Base-by-base conservation (phyloP, 2,329 filamentous ascomycete genomes). In the Epichloe coenophiala region DNA sequence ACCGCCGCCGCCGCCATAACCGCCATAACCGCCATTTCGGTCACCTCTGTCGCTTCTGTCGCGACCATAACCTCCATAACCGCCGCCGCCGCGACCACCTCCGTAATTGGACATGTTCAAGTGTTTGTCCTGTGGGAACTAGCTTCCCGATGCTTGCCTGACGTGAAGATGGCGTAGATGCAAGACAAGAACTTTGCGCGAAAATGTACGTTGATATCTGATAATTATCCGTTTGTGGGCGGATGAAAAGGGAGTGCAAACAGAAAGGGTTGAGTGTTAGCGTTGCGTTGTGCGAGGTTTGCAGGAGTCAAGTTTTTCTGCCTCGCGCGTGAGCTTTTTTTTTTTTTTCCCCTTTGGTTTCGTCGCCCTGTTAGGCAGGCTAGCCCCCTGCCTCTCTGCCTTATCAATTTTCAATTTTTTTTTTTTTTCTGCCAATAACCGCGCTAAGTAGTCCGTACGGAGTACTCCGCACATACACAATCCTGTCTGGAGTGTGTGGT, bases 71-170 rank as follows among this genome's bases (percentile, higher is more conserved):
- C 69, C 63, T 56, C 65, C 62, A 52, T 61, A 60, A 38, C 59
- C 58, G 41, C 64, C 60, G n/a, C 61, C 65, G 51, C 58, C 65
- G 51, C 58, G 61, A 54, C 68, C 61, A 55, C 63, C 65, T 27
- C 66, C 63, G 59, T 69, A 68, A 64, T 71, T 73, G 60, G 73
- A 75, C 72, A 75, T 75, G 51, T 58, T 69, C 51, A 48, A 45
- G 12, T 37, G 17, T 21, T 52, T 42, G 47, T 49, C 23, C 38
- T 42, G 40, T 47, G 33, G 8, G 33, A 31, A 5, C 11, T 38
- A 4, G 33, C 39, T 40, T 45, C 21, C 7, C 11, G 27, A 36
- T 50, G 31, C 39, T 51, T 47, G 27, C 45, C 41, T 44, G n/a
- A 11, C 17, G 40, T 21, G 36, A 31, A n/a, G 12, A n/a, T n/a